Percentiles rank a stretch among this genome's conserved stretches.
Conservation (phyloP, 2,329 filamentous ascomycete genomes). For the Colletotrichum sp. region DNA sequence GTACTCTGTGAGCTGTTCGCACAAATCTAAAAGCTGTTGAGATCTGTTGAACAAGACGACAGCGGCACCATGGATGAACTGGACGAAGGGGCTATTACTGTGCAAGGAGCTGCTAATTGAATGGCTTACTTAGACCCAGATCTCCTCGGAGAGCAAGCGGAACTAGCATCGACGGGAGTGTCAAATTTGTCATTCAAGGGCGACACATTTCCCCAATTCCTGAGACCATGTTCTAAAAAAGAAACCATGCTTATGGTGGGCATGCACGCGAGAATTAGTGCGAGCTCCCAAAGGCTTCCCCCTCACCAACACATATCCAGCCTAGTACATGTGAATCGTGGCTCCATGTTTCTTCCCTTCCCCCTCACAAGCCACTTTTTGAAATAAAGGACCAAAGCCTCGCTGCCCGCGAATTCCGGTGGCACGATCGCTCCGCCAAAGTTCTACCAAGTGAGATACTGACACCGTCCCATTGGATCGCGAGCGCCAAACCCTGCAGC, state of each 20-base stretch:
- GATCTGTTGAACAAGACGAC: neutral
- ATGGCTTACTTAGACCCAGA: neutral
- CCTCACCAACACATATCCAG: neutral
- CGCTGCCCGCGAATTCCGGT: neutral
- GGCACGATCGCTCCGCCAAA: neutral
- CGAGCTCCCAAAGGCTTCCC: neutral
- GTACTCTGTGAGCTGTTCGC: neutral
- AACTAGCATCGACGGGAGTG: neutral
- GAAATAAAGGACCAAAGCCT: no score
- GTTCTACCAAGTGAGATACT: neutral
- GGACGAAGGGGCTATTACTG: neutral
- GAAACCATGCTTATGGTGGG: neutral
- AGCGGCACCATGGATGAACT: fast-evolving
- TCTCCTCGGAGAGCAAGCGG: neutral
- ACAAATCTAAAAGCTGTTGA: neutral
- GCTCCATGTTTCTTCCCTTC: neutral
- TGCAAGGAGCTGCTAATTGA: neutral
- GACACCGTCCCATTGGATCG: neutral
- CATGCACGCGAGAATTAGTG: neutral
- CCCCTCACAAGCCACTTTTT: neutral
- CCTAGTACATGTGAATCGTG: neutral
- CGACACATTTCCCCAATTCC: neutral
- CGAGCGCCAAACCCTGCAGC: neutral
- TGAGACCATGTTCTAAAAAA: neutral
- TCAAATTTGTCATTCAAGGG: neutral